Conservation (phyloP, 345 rosid species). For the rapeseed (Brassica napus) region Da-Ae NC_063437.1:17137501-17138000, state of each 20-base stretch:
- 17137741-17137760: constrained; percentile 80
- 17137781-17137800: constrained; percentile 86
- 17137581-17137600: constrained; percentile 73
- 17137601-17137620: constrained; percentile 72
- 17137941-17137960: constrained; percentile 67
- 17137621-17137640: constrained; percentile 78
- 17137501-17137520: not conserved
- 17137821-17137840: constrained; percentile 68
- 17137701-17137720: not conserved
- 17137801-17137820: constrained; percentile 49
- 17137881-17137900: constrained; percentile 36
- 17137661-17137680: constrained; percentile 55
- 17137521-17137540: constrained; percentile 4
- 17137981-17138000: constrained; percentile 39
- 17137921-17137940: constrained; percentile 54
- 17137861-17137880: constrained; percentile 45
- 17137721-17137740: constrained; percentile 58
- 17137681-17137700: not conserved
- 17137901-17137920: constrained; percentile 43
- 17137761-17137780: constrained; percentile 85
- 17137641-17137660: constrained; percentile 63
- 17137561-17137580: constrained; percentile 71
- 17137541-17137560: not conserved
- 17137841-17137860: constrained; percentile 70
- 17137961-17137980: constrained; percentile 50